Conservation (phyloP, 208 protist species). For the Wallacemonas sp. region DNA sequence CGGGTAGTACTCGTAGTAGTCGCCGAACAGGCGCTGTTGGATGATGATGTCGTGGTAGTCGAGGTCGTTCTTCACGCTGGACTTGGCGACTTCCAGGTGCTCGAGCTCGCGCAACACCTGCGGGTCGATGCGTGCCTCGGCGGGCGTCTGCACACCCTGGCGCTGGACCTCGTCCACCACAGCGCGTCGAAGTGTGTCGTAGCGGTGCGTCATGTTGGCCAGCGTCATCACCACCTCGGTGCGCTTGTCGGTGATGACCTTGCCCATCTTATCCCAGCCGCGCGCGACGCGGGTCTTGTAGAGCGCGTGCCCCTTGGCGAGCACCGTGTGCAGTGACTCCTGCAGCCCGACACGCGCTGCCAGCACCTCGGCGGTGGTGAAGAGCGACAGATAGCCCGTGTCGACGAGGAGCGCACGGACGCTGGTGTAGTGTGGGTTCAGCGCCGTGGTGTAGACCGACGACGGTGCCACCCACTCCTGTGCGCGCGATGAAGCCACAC, state of each 20-base stretch:
- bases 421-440: conserved; percentile 43
- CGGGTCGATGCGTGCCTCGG: conserved; percentile 43
- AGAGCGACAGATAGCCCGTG: conserved; percentile 57
- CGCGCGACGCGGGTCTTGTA: conserved; percentile 40
- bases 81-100: conserved; percentile 20
- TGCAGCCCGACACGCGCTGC: conserved; percentile 30
- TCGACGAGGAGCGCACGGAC: conserved; percentile 57
- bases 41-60: conserved; percentile 37
- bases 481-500: not conserved
- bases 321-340: conserved; percentile 29
- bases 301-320: conserved; percentile 34
- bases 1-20: conserved; percentile 80
- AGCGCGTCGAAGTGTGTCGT: conserved; percentile 22
- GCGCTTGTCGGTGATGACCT: conserved; percentile 32
- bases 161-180: conserved; percentile 37
- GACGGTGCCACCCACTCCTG: conserved; percentile 1
- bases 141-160: conserved; percentile 25
- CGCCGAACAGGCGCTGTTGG: conserved; percentile 48
- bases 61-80: conserved; percentile 25
- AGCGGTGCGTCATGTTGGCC: conserved; percentile 19
- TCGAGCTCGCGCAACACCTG: conserved; percentile 37
- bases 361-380: conserved; percentile 34
- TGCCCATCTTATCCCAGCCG: conserved; percentile 66
- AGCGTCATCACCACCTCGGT: conserved; percentile 27
- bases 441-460: conserved; percentile 24